A percentile compares a stretch with the other conserved stretches of the same genome.
Evolutionary conservation across 2,329 filamentous ascomycete genomes (phyloP).

Genomic region (Fragosphaeria purpurea): DNA sequence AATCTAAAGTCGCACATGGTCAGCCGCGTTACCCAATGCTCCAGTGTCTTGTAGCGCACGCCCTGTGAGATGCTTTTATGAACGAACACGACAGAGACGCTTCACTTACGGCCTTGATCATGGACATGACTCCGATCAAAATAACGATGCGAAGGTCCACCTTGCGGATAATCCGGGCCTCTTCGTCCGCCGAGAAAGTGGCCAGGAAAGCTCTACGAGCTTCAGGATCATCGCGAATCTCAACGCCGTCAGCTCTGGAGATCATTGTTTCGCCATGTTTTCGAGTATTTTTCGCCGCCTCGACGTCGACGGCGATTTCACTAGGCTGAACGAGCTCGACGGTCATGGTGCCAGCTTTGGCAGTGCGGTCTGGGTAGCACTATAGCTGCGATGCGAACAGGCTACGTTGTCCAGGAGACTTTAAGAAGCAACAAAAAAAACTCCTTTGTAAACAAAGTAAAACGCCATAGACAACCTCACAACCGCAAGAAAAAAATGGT

Average conservation of each 20-base stretch:
- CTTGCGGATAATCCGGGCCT: not conserved
- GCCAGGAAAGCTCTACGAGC: not conserved
- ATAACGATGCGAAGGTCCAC: not conserved
- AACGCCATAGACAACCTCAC: too few species aligned
- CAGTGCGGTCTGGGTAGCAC: not conserved
- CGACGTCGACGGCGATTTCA: not conserved
- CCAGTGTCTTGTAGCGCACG: too few species aligned
- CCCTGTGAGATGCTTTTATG: too few species aligned
- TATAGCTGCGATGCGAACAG: not conserved
- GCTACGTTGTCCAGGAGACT: not conserved
- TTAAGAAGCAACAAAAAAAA: not conserved
- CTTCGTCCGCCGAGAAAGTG: not conserved
- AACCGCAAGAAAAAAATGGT: too few species aligned
- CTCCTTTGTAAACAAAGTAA: not conserved
- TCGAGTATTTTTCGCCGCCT: not conserved
- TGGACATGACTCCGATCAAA: not conserved
- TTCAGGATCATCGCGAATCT: not conserved
- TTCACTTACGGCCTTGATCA: not conserved
- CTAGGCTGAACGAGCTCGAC: not conserved
- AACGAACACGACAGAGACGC: too few species aligned
- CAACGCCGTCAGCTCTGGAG: not conserved
- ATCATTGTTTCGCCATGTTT: not conserved
- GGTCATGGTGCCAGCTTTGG: not conserved
- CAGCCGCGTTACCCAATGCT: too few species aligned
- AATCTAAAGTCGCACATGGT: too few species aligned